These are phyloP conservation scores for Mucor velutinosus DNA, from an alignment of 371 early-diverging fungal genomes.

Conservation along the genomic window DNA sequence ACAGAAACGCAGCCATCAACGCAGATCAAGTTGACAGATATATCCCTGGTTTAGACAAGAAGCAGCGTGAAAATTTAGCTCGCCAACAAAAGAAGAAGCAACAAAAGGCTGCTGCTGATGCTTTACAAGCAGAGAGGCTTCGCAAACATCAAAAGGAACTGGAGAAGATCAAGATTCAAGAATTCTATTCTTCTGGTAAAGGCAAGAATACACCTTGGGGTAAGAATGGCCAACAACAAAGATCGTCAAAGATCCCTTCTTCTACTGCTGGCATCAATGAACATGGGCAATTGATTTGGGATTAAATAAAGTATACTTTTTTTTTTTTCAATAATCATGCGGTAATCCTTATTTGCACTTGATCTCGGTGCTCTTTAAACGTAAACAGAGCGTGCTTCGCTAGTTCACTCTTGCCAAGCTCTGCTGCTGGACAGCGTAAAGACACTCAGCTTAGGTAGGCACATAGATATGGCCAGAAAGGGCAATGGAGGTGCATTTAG, in stretches of 20 bases:
- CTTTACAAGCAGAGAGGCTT: slow-evolving; percentile 51
- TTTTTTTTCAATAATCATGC: too few species aligned
- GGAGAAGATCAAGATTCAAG: slow-evolving; percentile 34
- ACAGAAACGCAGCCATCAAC: slow-evolving; percentile 4
- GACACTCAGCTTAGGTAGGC: too few species aligned
- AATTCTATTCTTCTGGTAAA: slow-evolving; percentile 45
- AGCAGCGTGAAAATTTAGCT: slow-evolving; percentile 55
- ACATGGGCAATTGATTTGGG: slow-evolving; percentile 49
- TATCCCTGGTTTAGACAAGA: slow-evolving; percentile 46
- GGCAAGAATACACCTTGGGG: slow-evolving; percentile 48
- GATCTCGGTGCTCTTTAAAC: too few species aligned
- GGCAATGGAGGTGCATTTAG: too few species aligned
- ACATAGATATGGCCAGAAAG: too few species aligned
- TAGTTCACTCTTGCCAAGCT: too few species aligned
- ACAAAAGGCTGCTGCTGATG: slow-evolving; percentile 40
- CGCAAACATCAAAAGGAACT: slow-evolving; percentile 52
- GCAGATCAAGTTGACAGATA: neutral
- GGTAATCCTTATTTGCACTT: too few species aligned
- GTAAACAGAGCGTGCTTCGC: too few species aligned
- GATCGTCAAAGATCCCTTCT: slow-evolving; percentile 29
- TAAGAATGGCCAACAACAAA: slow-evolving; percentile 12
- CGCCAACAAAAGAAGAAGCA: slow-evolving; percentile 47
- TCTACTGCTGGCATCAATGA: slow-evolving; percentile 39
- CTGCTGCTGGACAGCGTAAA: too few species aligned
- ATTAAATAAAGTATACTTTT: slow-evolving; percentile 12